Conservation (phyloP, 352 stramenopile species). For the Phytophthora lateralis region DNA sequence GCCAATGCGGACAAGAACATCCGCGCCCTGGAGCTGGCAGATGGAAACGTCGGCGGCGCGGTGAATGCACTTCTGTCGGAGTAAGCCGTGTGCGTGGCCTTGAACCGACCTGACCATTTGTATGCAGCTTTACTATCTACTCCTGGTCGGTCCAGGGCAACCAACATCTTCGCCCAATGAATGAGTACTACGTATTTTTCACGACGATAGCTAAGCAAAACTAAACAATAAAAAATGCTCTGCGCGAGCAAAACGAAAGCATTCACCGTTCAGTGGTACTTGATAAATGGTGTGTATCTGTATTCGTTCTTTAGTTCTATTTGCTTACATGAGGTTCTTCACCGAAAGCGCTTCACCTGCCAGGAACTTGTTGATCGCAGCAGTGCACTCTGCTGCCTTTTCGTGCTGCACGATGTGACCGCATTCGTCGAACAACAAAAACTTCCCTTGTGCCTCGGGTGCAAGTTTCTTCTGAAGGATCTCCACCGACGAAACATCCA, state of each 20-base stretch:
- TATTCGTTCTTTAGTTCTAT: constrained; percentile 6
- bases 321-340: constrained; percentile 13
- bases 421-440: constrained; percentile 62
- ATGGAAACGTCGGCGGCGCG: constrained; percentile 54
- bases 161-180: no score
- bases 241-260: neutral
- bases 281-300: constrained; percentile 4
- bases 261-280: neutral
- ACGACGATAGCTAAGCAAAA: no score
- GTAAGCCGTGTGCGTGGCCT: constrained; percentile 19
- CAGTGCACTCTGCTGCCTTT: constrained; percentile 52
- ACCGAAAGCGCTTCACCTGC: constrained; percentile 24
- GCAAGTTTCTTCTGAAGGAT: constrained; percentile 55
- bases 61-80: constrained; percentile 59
- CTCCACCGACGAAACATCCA: constrained; percentile 68
- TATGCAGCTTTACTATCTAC: constrained; percentile 11
- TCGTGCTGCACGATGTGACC: constrained; percentile 76
- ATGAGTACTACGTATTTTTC: no score
- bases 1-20: constrained; percentile 51
- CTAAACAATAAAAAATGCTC: no score
- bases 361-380: constrained; percentile 69
- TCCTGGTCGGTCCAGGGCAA: no score
- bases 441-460: constrained; percentile 27
- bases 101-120: constrained; percentile 16
- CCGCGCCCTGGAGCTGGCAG: constrained; percentile 42